Percentiles rank a stretch among this genome's conserved stretches.
These are phyloP conservation scores for Lactarius quietus DNA, from an alignment of 768 basidiomycete species.

Conservation along the genomic window DNA sequence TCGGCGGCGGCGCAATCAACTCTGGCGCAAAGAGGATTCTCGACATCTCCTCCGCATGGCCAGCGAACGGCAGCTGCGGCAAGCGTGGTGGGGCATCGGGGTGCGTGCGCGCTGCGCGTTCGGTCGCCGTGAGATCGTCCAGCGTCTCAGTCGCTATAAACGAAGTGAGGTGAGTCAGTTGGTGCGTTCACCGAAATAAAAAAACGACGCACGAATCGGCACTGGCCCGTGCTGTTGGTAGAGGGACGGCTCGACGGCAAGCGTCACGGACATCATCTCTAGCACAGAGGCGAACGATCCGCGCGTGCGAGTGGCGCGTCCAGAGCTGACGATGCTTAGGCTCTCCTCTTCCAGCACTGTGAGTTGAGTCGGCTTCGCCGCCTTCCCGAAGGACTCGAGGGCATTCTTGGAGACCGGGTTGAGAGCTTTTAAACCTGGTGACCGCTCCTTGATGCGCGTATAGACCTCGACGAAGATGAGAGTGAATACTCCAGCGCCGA, in stretches of 20 bases:
- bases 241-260: slow-evolving; percentile 67
- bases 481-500: slow-evolving; percentile 51
- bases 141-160: slow-evolving; percentile 63
- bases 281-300: slow-evolving; percentile 79
- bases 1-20: slow-evolving; percentile 69
- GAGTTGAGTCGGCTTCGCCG: slow-evolving; percentile 40
- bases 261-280: slow-evolving; percentile 79
- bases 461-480: slow-evolving; percentile 61
- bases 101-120: slow-evolving; percentile 71
- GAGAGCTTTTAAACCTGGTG: slow-evolving; percentile 48
- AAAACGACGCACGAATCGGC: slow-evolving; percentile 58
- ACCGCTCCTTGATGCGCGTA: slow-evolving; percentile 46
- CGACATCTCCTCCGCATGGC: slow-evolving; percentile 74
- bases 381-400: slow-evolving; percentile 47
- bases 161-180: neutral
- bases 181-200: neutral
- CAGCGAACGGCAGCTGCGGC: slow-evolving; percentile 63
- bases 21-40: slow-evolving; percentile 81
- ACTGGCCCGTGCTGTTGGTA: slow-evolving; percentile 55
- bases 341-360: slow-evolving; percentile 47
- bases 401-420: slow-evolving; percentile 56
- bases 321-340: slow-evolving; percentile 44
- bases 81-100: slow-evolving; percentile 74
- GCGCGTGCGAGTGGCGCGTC: slow-evolving; percentile 42
- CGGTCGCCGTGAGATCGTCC: slow-evolving; percentile 78